Evolutionary conservation across 31 red algal genomes (phyloP).

Genomic region (Asparagopsis taxiformis): DNA sequence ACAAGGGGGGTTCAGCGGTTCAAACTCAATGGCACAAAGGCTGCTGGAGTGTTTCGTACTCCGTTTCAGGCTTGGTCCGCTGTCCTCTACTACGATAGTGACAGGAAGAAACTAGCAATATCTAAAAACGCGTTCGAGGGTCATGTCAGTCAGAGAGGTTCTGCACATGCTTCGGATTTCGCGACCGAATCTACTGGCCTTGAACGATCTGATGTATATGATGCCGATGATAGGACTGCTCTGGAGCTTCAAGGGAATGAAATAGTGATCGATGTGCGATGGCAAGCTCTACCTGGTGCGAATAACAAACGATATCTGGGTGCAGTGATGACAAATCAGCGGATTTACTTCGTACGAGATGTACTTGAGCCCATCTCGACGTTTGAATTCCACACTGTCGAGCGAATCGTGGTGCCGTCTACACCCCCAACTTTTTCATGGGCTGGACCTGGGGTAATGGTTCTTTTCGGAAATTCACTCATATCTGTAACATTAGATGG

Average conservation of each 20-base stretch:
- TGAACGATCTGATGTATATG: not conserved
- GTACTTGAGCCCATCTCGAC: slow-evolving; percentile 18
- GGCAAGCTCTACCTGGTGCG: slow-evolving; percentile 27
- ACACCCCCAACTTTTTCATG: slow-evolving; percentile 23
- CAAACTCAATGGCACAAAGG: slow-evolving; percentile 14
- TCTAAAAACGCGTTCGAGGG: slow-evolving; percentile 46
- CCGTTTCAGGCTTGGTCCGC: slow-evolving; percentile 48
- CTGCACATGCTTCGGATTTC: too few relatives aligned
- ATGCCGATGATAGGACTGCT: slow-evolving; percentile 16
- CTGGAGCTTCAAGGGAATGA: slow-evolving; percentile 31
- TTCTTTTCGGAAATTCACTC: slow-evolving; percentile 39
- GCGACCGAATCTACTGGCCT: too few relatives aligned
- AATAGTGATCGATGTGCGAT: slow-evolving; percentile 58
- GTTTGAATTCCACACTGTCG: slow-evolving; percentile 37
- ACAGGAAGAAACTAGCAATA: slow-evolving; percentile 7
- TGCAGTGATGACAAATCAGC: slow-evolving; percentile 50
- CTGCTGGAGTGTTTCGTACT: slow-evolving; percentile 30
- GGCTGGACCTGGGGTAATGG: slow-evolving; percentile 42
- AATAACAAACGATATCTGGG: slow-evolving; percentile 27
- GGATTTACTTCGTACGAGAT: slow-evolving; percentile 52
- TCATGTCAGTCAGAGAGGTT: too few relatives aligned
- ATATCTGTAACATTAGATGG: slow-evolving; percentile 41
- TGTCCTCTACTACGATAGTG: slow-evolving; percentile 35
- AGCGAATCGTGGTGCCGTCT: slow-evolving; percentile 24
- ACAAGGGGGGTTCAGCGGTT: slow-evolving; percentile 38